These are phyloP conservation scores for Pholiota conissans DNA, from an alignment of 768 basidiomycete genomes.

Conservation along the genomic window DNA sequence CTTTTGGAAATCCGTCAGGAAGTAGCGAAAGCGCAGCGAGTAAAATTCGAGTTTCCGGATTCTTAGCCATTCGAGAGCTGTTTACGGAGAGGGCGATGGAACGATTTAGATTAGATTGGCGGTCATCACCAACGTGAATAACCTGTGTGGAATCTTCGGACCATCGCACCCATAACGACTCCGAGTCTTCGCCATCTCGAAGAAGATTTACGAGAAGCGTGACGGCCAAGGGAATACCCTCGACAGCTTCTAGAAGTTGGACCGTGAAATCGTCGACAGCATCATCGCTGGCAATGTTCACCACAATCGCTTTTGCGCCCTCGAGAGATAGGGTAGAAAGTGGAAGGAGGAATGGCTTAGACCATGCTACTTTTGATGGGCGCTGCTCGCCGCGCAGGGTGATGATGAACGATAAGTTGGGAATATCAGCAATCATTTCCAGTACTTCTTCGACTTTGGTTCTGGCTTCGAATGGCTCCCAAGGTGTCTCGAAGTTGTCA, in stretches of 20 bases:
- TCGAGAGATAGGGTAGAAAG: too few relatives aligned
- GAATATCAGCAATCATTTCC: slow-evolving; percentile 18
- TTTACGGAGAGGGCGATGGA: slow-evolving; percentile 32
- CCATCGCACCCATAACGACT: slow-evolving; percentile 32
- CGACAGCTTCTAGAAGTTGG: slow-evolving; percentile 29
- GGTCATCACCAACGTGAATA: slow-evolving; percentile 27
- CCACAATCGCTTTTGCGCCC: slow-evolving; percentile 26
- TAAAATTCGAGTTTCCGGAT: slow-evolving; percentile 24
- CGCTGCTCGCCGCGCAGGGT: slow-evolving; percentile 31
- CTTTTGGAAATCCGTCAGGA: slow-evolving; percentile 31
- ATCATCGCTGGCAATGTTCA: too few relatives aligned
- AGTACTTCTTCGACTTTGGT: slow-evolving; percentile 26
- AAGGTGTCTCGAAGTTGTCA: slow-evolving; percentile 36
- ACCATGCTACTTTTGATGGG: slow-evolving; percentile 27
- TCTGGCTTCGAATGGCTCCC: slow-evolving; percentile 19
- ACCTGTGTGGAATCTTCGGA: slow-evolving; percentile 26
- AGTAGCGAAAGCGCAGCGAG: slow-evolving; percentile 28
- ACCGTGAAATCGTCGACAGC: slow-evolving; percentile 22
- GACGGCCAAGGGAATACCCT: slow-evolving; percentile 33
- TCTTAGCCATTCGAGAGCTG: slow-evolving; percentile 25
- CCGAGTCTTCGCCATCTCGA: slow-evolving; percentile 30
- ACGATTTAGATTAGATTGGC: slow-evolving; percentile 26
- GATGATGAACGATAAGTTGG: slow-evolving; percentile 27
- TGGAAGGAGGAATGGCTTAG: slow-evolving; percentile 15
- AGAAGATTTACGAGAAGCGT: slow-evolving; percentile 32